Base-by-base conservation (phyloP, 1,139 yeast genomes). In the Hansenula anomala region DNA sequence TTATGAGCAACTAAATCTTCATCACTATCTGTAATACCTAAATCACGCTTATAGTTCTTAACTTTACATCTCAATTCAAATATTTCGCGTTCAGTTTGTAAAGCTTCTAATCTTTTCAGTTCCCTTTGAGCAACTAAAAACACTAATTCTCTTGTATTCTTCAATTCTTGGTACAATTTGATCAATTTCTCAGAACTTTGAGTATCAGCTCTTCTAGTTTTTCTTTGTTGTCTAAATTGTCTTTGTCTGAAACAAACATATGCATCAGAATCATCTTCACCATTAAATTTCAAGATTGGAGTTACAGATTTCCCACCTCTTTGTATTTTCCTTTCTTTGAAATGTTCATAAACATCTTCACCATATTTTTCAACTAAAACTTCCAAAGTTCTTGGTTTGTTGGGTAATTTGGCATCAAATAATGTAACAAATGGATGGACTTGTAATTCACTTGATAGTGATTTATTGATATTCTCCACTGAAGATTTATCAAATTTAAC, bases 191-290 rank as follows among this genome's bases (percentile, higher is more conserved):
- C 97, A 9, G 92, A 85, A 48, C 95, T 89, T 49, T 88, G 83
- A 28, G 86, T 78, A 63, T 94, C 99, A 0, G 97, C 88, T 49
- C 97, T 77, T 60, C 99, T 78, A 0, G 99, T 94, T 60, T 92
- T 92, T 60, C 99, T 82, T 30, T 95, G 95, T 59, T 87, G 97
- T 48, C 98, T 79, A 50, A 89, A 83, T 56, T 90, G 98, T 61
- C 99, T 84, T 54, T 97, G 80, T 56, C 99, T 78, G 67, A 94
- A 92, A 66, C 97, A 88, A 33, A 89, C 83, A 61, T 94, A 92
- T 1, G 99, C 97, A 61, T 92, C 97, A 44, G 76, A 78, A 55
- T 92, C 98, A 55, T 90, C 97, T 53, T 86, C 86, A 48, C 89
- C 96, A 41, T 77, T 78, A 57, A 86, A 89, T 58, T 82, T 85